Percentiles rank a stretch among this genome's conserved stretches.
These are phyloP conservation scores for Syzygium oleosum DNA, from an alignment of 345 rosid genomes.

Conservation along the genomic window DNA sequence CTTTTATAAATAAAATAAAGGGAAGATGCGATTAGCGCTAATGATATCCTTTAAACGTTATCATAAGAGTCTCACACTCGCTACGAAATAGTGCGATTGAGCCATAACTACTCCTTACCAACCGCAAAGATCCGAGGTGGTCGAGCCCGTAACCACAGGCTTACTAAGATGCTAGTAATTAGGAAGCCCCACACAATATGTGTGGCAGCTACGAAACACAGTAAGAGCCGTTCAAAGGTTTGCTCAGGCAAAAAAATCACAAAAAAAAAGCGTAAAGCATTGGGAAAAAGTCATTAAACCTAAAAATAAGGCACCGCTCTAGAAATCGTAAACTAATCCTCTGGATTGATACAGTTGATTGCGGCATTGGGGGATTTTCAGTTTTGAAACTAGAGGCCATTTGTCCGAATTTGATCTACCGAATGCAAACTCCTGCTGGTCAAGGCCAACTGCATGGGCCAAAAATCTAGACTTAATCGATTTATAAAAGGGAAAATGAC, in stretches of 20 bases:
- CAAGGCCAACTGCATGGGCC: background rate
- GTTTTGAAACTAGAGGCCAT: background rate
- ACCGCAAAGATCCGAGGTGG: background rate
- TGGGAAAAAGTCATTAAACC: background rate
- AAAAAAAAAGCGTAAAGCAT: too few species aligned
- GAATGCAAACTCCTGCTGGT: background rate
- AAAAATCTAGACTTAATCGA: background rate
- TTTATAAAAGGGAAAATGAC: too few species aligned
- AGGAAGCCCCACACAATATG: too few species aligned
- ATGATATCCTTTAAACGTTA: background rate
- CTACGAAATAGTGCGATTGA: background rate
- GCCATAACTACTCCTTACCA: background rate
- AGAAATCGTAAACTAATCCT: too few species aligned
- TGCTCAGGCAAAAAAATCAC: background rate
- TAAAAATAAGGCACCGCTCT: background rate
- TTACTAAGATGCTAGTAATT: too few species aligned
- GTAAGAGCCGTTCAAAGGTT: background rate
- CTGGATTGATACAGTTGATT: too few species aligned
- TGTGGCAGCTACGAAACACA: too few species aligned
- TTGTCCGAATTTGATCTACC: too few species aligned
- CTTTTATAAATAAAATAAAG: background rate
- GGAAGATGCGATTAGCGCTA: rapidly evolving
- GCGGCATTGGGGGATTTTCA: too few species aligned
- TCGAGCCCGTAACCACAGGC: background rate
- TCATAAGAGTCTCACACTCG: too few species aligned